Evolutionary conservation across 805 yeast species (phyloP), one percentile per base, ranked within the genome.

Genomic region (Ogataea zsoltii): DNA sequence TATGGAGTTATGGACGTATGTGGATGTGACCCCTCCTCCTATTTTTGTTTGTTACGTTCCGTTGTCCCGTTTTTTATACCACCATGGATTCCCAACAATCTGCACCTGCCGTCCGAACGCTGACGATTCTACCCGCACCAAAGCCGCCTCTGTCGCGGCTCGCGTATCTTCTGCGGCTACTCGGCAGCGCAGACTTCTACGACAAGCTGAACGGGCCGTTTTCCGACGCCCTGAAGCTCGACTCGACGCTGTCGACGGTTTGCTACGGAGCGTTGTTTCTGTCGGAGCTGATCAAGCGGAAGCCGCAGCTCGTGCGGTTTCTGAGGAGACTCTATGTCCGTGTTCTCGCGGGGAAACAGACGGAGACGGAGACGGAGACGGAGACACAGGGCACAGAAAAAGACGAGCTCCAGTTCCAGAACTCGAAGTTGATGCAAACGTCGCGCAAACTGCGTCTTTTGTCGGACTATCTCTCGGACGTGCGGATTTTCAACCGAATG

Each of bases 401-500:
- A n/a, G 45, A 36, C 11, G 16, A 26, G 11, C 18, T 18, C 28
- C 30, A 29, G 14, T 18, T 15, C 31, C 26, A 41, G 12, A 7
- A 16, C 3, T 31, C 45, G 10, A 31, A 17, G 17, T 12, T 44
- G 29, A 41, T 30, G n/a, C 13, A 26, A 3, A 13, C 39, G 4
- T 49, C 63, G 3, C 34, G 46, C 9, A 64, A 58, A 33, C 36
- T 62, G 23, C 48, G 53, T 29, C 37, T 42, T 4, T 21, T 68
- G 17, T 66, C 71, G 2, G 49, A 55, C 3, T 68, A 68, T 38
- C 39, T 68, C 3, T 57, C 70, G 12, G 71, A 66, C 44, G 49
- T 68, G 4, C 56, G 72, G 28, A 66, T 67, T 17, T 68, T 68
- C 51, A 61, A 63, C 41, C 52, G 72, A 38, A 58, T 67, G 58